Conservation (phyloP, 164 flowering plant genomes). For the Magnolia kwangsiensis region DNA sequence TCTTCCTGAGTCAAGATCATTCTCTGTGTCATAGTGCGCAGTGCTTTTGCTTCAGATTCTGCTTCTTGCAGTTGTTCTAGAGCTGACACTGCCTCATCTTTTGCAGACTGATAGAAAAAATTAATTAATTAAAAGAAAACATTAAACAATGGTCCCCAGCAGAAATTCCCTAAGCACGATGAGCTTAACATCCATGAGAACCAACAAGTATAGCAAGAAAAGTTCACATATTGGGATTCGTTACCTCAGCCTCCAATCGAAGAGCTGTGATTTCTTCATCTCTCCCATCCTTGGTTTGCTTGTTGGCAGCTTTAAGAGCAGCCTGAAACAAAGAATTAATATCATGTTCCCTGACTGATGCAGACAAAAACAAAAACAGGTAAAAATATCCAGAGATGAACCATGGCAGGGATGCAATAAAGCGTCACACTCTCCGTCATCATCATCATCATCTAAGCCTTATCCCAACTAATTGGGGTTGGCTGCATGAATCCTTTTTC, state of each 20-base stretch:
- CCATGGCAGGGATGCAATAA: not conserved
- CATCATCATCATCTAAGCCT: not conserved
- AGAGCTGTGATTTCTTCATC: constrained; percentile 70
- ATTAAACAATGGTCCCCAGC: not conserved
- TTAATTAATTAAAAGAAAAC: not conserved
- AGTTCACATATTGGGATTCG: not conserved
- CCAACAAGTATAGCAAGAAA: not conserved
- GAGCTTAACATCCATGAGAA: not conserved
- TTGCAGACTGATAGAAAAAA: constrained; percentile 50
- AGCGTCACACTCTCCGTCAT: not conserved
- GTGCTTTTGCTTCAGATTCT: constrained; percentile 88
- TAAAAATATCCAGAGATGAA: not conserved
- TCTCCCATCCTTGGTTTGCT: constrained; percentile 73
- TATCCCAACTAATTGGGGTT: not conserved
- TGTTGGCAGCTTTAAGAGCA: constrained; percentile 78
- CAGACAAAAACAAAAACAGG: not conserved
- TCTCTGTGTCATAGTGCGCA: constrained; percentile 86
- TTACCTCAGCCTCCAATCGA: constrained; percentile 70
- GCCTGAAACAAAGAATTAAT: constrained; percentile 39
- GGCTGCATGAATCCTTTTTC: not conserved
- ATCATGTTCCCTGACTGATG: not conserved
- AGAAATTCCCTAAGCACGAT: not conserved
- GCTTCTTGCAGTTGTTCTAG: constrained; percentile 74
- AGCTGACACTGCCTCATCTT: constrained; percentile 56
- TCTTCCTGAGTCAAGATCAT: constrained; percentile 96